Percentiles rank a stretch among this genome's conserved stretches.
phyloP scores from a whole-genome alignment of 345 rosid species.

The Eutrema heterophyllum region DNA sequence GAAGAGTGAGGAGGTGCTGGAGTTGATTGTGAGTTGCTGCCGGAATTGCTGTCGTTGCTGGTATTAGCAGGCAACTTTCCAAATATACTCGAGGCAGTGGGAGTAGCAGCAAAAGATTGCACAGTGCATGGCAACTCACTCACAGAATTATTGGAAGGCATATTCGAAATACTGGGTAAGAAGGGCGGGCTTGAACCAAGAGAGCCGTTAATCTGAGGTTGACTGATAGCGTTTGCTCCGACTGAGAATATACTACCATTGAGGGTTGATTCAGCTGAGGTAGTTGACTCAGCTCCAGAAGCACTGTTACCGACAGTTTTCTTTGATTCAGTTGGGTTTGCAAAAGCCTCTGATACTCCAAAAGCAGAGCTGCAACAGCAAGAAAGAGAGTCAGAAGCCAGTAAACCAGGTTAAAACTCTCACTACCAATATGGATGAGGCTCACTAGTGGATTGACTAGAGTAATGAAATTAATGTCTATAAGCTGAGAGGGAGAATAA shows the following conservation, averaged over 20 bases:
- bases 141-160: conserved; percentile 24
- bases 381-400: conserved; percentile 12
- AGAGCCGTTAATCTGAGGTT: conserved; percentile 40
- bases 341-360: conserved; percentile 29
- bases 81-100: conserved; percentile 17
- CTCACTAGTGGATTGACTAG: conserved; percentile 13
- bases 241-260: conserved; percentile 41
- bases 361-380: conserved; percentile 48
- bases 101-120: conserved; percentile 15
- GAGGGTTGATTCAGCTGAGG: conserved; percentile 36
- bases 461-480: conserved; percentile 1
- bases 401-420: conserved; percentile 17
- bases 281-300: conserved; percentile 29
- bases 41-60: conserved; percentile 23
- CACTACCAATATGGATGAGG: conserved; percentile 23
- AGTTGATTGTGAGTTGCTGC: conserved; percentile 26
- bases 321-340: conserved; percentile 39
- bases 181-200: conserved; percentile 32
- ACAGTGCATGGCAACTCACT: conserved; percentile 31
- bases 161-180: conserved; percentile 27
- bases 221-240: conserved; percentile 30
- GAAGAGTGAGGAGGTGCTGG: conserved; percentile 35
- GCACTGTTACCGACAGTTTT: conserved; percentile 30
- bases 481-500: not conserved
- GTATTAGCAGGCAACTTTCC: conserved; percentile 15